Conservation (phyloP, 1,284 basidiomycete species). For the Dichomitus squalens region DNA sequence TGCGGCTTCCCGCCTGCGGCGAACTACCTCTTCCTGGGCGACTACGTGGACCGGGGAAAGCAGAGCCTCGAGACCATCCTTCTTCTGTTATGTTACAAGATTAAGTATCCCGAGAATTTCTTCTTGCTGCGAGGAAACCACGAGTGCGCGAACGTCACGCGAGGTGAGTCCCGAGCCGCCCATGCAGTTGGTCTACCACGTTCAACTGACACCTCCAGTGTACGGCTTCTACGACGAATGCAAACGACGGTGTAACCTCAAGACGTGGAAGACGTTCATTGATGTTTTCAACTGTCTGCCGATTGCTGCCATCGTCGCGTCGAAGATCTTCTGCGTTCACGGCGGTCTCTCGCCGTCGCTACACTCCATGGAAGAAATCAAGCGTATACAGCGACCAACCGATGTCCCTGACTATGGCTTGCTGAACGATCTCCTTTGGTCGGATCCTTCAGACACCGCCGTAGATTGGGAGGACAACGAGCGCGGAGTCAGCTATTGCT, state of each 20-base stretch:
- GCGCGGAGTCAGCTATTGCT: conserved; percentile 99
- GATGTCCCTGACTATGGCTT: conserved; percentile 99
- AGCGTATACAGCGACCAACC: conserved; percentile 96
- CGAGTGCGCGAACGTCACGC: conserved; percentile 98
- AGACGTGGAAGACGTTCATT: conserved; percentile 99
- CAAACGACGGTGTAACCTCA: conserved; percentile 99
- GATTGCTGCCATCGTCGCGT: conserved; percentile 97
- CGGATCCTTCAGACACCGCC: conserved; percentile 97
- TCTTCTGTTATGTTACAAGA: conserved; percentile 97
- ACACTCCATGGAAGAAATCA: conserved; percentile 98
- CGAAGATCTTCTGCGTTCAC: conserved; percentile 99
- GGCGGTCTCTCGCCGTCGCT: conserved; percentile 98
- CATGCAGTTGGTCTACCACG: conserved; percentile 3
- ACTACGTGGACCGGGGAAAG: conserved; percentile 99
- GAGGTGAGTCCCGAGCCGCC: conserved; percentile 61
- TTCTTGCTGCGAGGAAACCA: conserved; percentile 98
- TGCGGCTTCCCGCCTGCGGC: conserved; percentile 97
- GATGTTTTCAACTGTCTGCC: conserved; percentile 99
- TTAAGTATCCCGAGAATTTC: conserved; percentile 99
- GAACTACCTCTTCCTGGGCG: conserved; percentile 98
- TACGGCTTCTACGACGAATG: conserved; percentile 99
- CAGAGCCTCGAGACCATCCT: conserved; percentile 98
- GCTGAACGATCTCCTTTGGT: conserved; percentile 97
- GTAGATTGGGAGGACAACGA: conserved; percentile 99
- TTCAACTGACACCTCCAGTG: conserved; percentile 52